Percentiles rank a stretch among this genome's conserved stretches.
phyloP scores from a whole-genome alignment of 2,329 filamentous ascomycete genomes.

The Fusarium continuum region DNA sequence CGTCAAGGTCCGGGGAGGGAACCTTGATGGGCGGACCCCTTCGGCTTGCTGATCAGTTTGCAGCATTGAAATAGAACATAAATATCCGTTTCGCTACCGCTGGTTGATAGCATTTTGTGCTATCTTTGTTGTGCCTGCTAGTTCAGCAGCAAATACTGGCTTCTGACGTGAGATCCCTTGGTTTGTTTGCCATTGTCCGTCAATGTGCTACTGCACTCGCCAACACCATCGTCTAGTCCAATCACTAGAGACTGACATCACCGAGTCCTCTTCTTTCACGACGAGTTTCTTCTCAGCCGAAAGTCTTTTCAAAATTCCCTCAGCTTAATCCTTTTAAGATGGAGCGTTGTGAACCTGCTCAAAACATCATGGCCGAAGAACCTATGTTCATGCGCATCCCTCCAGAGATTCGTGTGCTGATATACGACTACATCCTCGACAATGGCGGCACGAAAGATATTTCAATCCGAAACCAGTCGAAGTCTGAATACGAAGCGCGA shows the following conservation, averaged over 20 bases:
- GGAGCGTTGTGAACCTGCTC: not conserved
- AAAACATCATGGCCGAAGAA: conserved; percentile 32
- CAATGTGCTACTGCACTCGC: conserved; percentile 15
- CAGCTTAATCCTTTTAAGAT: not conserved
- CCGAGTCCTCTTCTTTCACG: conserved; percentile 8
- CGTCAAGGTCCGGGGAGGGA: conserved; percentile 31
- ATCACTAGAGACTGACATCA: conserved; percentile 17
- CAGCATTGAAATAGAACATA: conserved; percentile 20
- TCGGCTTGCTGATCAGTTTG: conserved; percentile 20
- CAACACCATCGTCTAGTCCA: conserved; percentile 15
- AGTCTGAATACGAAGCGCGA: conserved; percentile 34
- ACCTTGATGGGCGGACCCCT: conserved; percentile 41
- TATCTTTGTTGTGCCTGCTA: conserved; percentile 19
- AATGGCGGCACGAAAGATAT: conserved; percentile 51
- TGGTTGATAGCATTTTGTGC: not conserved
- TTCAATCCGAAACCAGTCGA: conserved; percentile 52
- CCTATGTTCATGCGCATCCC: conserved; percentile 49
- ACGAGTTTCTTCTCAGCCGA: not conserved
- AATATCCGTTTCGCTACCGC: conserved; percentile 24
- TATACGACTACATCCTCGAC: conserved; percentile 56
- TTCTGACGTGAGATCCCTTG: conserved; percentile 35
- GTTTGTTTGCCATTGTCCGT: conserved; percentile 16
- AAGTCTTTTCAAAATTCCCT: not conserved
- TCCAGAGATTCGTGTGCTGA: conserved; percentile 54
- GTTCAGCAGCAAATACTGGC: conserved; percentile 2